A percentile compares a stretch with the other conserved stretches of the same genome.
Conservation (phyloP, 352 stramenopile genomes). For the Nothophytophthora sp. region DNA sequence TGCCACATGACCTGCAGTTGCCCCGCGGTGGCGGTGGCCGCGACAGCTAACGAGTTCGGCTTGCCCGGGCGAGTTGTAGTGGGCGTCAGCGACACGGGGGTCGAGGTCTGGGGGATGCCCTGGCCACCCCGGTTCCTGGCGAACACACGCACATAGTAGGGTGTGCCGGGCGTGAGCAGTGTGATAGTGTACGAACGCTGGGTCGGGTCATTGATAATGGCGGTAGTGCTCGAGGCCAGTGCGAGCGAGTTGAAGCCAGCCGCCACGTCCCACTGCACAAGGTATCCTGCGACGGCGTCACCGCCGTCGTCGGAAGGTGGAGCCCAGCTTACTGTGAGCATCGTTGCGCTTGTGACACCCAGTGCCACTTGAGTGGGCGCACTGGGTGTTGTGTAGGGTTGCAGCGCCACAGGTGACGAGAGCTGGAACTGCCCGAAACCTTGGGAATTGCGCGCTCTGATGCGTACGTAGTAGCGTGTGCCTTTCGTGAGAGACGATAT, state of each 20-base stretch:
- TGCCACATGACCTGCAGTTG: constrained; percentile 71
- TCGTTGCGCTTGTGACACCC: constrained; percentile 80
- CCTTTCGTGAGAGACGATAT: constrained; percentile 71
- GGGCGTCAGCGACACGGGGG: constrained; percentile 48
- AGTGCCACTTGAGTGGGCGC: constrained; percentile 85
- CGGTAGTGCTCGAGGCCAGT: constrained; percentile 54
- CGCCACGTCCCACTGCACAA: constrained; percentile 93
- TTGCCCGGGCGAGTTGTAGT: constrained; percentile 67
- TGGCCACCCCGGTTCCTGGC: constrained; percentile 65
- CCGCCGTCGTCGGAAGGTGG: constrained; percentile 89
- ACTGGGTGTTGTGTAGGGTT: constrained; percentile 91
- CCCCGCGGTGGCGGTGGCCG: constrained; percentile 25
- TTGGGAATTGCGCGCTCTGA: constrained; percentile 72
- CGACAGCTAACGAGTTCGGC: constrained; percentile 49
- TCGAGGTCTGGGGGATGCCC: constrained; percentile 59
- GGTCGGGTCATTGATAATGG: constrained; percentile 54
- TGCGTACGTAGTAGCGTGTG: constrained; percentile 71
- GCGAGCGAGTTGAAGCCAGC: constrained; percentile 86
- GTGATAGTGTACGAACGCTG: constrained; percentile 81
- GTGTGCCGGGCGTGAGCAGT: constrained; percentile 73
- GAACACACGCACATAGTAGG: constrained; percentile 91
- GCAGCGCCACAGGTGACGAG: constrained; percentile 87
- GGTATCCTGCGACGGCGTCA: constrained; percentile 87
- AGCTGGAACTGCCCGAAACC: constrained; percentile 79
- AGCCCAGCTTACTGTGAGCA: constrained; percentile 91